Base-by-base conservation (phyloP, 371 early-diverging fungal genomes). In the Circinella umbellata region DNA sequence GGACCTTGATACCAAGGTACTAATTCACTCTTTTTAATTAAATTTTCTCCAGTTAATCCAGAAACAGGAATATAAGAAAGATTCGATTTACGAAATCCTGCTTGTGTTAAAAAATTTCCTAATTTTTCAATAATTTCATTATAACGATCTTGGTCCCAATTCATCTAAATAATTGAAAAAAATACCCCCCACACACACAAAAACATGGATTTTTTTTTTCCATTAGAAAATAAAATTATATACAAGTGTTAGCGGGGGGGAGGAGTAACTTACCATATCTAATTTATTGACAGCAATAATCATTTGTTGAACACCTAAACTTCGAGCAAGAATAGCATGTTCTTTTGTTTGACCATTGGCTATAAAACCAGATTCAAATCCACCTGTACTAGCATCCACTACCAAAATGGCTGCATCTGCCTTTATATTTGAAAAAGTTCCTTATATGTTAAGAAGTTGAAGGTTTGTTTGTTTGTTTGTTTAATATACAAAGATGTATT, bases 341-440 rank as follows among this genome's bases (percentile, higher is more conserved):
- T 99, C 99, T 66, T 96, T 93, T 4, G 99, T 99, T 77, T 99
- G 99, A 1, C 99, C 99, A 67, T 95, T 93, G 39, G 90, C 88
- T 39, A 95, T 95, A 83, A 99, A 99, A 4, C 99, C 99, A 13
- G 97, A 88, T 74, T 99, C 99, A 84, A 99, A 99, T 68, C 93
- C 99, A 35, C 97, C 98, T 3, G 85, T 88, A 0, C 92, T 84
- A 7, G 97, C 91, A 78, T 97, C 97, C 4, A 99, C 93, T 4
- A 99, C 99, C 27, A 99, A 83, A 10, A 99, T 86, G 3, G 99
- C 99, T 15, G 91, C 96, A 85, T 98, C 99, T 0, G 99, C 98
- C 78, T 73, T 73, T 9, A 42, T 27, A 42, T 11, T 11, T 20
- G 64, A 38, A 27, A 10, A 27, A 15, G 27, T 34, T 38, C 1